Conservation (phyloP, 306 rosid species). For the Cucumis cinereus region DNA sequence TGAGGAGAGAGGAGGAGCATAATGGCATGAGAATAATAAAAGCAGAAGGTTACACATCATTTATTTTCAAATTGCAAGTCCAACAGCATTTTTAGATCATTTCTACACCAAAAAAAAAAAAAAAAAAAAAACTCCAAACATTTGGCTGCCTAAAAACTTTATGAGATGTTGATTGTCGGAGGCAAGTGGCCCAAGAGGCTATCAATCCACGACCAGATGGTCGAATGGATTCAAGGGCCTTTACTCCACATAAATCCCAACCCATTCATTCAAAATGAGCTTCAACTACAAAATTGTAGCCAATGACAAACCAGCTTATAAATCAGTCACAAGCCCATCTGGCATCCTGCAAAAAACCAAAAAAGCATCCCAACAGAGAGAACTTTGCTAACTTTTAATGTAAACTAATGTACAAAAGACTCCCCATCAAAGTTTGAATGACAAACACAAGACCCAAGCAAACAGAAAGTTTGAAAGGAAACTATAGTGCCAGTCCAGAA, state of each 20-base stretch:
- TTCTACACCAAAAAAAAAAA: no score
- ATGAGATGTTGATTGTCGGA: background rate
- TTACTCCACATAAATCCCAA: background rate
- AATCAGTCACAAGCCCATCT: background rate
- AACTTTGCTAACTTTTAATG: background rate
- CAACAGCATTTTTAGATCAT: no score
- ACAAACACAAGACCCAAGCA: background rate
- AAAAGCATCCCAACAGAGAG: background rate
- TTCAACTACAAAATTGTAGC: background rate
- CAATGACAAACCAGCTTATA: background rate
- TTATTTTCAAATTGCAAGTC: no score
- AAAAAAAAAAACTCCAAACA: background rate
- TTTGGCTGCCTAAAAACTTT: background rate
- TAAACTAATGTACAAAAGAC: background rate
- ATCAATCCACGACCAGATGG: background rate
- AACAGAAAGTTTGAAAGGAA: background rate
- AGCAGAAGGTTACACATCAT: no score
- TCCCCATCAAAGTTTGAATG: background rate
- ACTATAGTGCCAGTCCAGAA: slow-evolving; percentile 4
- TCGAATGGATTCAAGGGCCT: background rate
- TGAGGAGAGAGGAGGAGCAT: no score
- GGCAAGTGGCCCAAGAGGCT: background rate
- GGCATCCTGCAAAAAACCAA: background rate
- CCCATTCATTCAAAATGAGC: background rate
- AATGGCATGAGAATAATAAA: no score